Conservation (phyloP, 139 green algal genomes). For the Nannochloris sp. region DNA sequence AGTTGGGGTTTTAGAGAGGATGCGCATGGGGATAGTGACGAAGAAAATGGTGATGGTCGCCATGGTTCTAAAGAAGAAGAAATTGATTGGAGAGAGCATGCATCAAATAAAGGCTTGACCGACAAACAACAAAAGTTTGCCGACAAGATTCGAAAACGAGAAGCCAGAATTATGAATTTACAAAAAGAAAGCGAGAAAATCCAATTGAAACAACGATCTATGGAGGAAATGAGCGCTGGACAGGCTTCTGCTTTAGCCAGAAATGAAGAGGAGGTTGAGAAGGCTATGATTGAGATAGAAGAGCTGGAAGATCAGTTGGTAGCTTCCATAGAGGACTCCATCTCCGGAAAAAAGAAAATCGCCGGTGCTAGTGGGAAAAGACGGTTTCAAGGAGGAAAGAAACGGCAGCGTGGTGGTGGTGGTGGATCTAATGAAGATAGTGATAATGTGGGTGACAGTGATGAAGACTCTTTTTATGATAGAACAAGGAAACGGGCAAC, state of each 20-base stretch:
- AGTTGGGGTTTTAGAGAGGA: conserved; percentile 62
- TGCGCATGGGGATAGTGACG: conserved; percentile 24
- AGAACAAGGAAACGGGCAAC: conserved; percentile 25
- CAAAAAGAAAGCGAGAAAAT: conserved; percentile 73
- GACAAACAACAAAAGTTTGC: conserved; percentile 84
- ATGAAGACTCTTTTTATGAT: conserved; percentile 76
- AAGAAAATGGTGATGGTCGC: no score
- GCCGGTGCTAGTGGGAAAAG: conserved; percentile 4
- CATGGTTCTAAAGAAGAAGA: neutral
- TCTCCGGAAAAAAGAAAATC: conserved; percentile 20
- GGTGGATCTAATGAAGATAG: neutral
- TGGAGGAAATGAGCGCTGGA: conserved; percentile 49
- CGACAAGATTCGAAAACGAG: conserved; percentile 73
- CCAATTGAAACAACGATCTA: conserved; percentile 60
- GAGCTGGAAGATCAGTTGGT: conserved; percentile 76
- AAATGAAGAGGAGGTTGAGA: conserved; percentile 51
- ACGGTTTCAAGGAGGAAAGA: conserved; percentile 16
- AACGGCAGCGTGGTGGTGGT: conserved; percentile 18
- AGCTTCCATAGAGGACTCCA: conserved; percentile 50
- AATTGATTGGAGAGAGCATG: conserved; percentile 61
- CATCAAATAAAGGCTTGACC: conserved; percentile 50
- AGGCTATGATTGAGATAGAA: conserved; percentile 65
- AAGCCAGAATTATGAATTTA: conserved; percentile 71
- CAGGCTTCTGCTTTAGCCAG: conserved; percentile 52
- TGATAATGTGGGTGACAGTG: conserved; percentile 33